Percentiles rank a stretch among this genome's conserved stretches.
phyloP scores from a whole-genome alignment of 768 basidiomycete genomes.

The Psilocybe cubensis region DNA sequence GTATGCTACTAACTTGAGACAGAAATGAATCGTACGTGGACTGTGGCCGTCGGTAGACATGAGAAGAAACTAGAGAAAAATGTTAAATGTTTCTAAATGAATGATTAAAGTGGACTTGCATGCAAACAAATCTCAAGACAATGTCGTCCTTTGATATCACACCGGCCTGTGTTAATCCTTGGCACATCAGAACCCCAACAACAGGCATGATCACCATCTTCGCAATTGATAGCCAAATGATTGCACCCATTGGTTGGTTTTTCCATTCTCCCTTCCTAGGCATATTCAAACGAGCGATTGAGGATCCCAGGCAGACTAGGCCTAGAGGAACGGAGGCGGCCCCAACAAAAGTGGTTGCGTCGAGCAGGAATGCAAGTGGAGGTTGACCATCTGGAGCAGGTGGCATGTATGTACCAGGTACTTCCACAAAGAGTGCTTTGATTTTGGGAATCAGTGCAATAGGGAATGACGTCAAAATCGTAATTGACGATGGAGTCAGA shows the following conservation, averaged over 20 bases:
- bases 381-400: constrained; percentile 68
- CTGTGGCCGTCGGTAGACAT: constrained; percentile 63
- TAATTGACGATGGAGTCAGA: constrained; percentile 50
- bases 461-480: constrained; percentile 57
- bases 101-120: constrained; percentile 44
- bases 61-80: constrained; percentile 50
- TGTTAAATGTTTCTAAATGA: neutral
- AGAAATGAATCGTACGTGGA: constrained; percentile 42
- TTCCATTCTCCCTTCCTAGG: constrained; percentile 48
- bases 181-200: constrained; percentile 60
- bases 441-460: constrained; percentile 59
- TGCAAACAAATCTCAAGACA: constrained; percentile 68
- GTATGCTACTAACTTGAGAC: neutral
- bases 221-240: constrained; percentile 52
- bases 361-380: constrained; percentile 63
- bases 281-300: constrained; percentile 59
- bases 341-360: constrained; percentile 62
- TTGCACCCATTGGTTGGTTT: constrained; percentile 51
- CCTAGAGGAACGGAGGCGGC: constrained; percentile 67
- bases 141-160: constrained; percentile 55
- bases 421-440: constrained; percentile 61
- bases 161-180: constrained; percentile 48
- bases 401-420: constrained; percentile 46
- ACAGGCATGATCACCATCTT: constrained; percentile 63
- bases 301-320: constrained; percentile 63